Base-by-base conservation (phyloP, 805 yeast genomes). In the Osmozyma mogii region DNA sequence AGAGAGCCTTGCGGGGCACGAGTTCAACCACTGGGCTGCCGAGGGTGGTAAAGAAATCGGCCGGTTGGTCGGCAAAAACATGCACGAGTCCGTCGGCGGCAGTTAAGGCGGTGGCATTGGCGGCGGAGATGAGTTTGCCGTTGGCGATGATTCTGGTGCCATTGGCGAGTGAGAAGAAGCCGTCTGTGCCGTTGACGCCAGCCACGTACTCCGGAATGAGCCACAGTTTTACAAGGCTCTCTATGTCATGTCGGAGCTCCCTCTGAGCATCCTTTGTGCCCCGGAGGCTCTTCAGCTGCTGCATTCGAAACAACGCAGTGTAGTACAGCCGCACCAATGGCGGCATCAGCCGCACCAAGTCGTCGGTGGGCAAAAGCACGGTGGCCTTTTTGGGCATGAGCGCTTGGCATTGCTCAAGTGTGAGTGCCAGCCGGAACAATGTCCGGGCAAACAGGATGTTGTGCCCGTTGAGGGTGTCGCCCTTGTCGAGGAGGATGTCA, bases 21-120 rank as follows among this genome's bases (percentile, higher is more conserved):
- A 63, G 44, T 1, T 42, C 43, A 4, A 44, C 54, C 7, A 43
- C 25, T 3, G 48, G 37, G 5, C 55, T 34, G 5, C 41, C 41
- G 28, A 58, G 31, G 3, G 30, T 42, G 3, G 29, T 19, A 17
- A 54, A 54, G 33, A 54, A 56, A 12, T 32, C 29, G 14, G 23
- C 28, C 4, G 41, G 24, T 1, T 30, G 29, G 4, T 15, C 12
- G 15, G 47, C 52, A 30, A 63, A 53, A 2, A 56, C 27, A 35
- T 63, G 66, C 1, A 63, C 28, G 0, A 56, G 45, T 5, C 65
- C 67, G 41, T 63, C 55, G 3, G 61, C 41, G 2, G 50, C 27
- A 4, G 50, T 47, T 13, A 47, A 16, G 7, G 45, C 36, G 10
- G 37, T 23, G 6, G 43, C 26, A 14, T 47, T 45, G 2, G 29